Base-by-base conservation (phyloP, 352 stramenopile genomes). In the Blastocystis sp. region DNA sequence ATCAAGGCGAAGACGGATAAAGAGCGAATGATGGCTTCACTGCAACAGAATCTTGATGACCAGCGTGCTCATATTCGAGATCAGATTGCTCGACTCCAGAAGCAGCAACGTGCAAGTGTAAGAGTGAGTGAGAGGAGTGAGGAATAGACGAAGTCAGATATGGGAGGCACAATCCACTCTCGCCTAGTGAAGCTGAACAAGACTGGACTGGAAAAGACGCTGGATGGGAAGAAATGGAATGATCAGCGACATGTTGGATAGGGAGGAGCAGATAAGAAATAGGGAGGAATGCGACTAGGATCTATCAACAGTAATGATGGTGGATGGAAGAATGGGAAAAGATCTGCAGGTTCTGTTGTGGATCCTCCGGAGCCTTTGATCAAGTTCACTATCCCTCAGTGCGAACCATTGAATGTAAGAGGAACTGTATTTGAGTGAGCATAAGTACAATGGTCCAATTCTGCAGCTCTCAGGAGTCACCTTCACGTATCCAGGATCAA, bases 1-100 rank as follows among this genome's bases (percentile, higher is more conserved):
- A 92, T 98, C 17, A 94, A 96, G 69, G 93, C 96, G 70, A 98
- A 98, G 90, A 93, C 93, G 44, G 96, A 98, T 77, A 93, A 96
- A 9, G 91, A 98, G 51, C 96, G 96, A 90, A 96, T 95, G 92
- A 95, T 90, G 66, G 73, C 76, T 40, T 64, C 77, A 27, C 40
- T 91, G 68, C 90, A 89, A 48, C 73, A 90, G 89, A 91, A 91
- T 48, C 80, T 90, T 40, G 70, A 91, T 58, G 77, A 91, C 54
- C 64, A 69, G 30, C 54, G 89, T n/a, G 37, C 81, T 33, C 27
- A 77, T 33, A 89, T 89, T 24, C 60, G 51, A 19, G 66, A 89
- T 5, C 66, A 79, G 95, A 98, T 59, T 93, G 93, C 54, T 92
- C 87, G 17, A 94, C 93, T 91, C 92, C 94, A 87, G 98, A 98